Conservation (phyloP, 2,329 filamentous ascomycete genomes). For the Xylogone sp. region DNA sequence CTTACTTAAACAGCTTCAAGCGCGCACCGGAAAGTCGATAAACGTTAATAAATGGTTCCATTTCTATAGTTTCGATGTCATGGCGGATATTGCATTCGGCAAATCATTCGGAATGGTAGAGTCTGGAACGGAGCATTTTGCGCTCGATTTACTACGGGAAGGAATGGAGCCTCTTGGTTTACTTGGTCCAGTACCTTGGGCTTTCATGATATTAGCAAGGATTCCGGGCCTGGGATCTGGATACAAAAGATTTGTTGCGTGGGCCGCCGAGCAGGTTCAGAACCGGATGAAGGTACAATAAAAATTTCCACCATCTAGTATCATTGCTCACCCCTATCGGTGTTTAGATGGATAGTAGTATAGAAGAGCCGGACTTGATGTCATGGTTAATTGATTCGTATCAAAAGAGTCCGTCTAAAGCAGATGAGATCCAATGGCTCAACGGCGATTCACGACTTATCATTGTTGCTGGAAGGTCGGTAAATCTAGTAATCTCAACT, state of each 20-base stretch:
- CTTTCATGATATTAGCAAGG: conserved; percentile 11
- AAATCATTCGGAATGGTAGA: conserved; percentile 21
- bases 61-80: conserved; percentile 22
- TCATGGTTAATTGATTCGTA: conserved; percentile 10
- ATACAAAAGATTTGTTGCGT: conserved; percentile 9
- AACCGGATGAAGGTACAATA: conserved; percentile 9
- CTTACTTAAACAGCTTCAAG: conserved; percentile 10
- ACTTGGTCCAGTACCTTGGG: conserved; percentile 17
- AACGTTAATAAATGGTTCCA: conserved; percentile 19
- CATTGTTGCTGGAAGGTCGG: conserved; percentile 26
- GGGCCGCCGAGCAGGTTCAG: conserved; percentile 7
- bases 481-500: too few relatives aligned
- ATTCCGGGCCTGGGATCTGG: conserved; percentile 10
- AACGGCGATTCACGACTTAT: conserved; percentile 16
- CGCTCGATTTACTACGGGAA: conserved; percentile 10
- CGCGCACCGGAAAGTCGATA: conserved; percentile 12
- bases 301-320: neutral
- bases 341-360: neutral
- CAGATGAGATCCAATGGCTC: neutral
- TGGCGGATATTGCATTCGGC: conserved; percentile 23
- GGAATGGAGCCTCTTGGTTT: conserved; percentile 10
- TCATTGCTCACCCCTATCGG: neutral
- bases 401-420: neutral
- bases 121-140: conserved; percentile 7
- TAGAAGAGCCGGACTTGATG: conserved; percentile 12